A percentile compares a stretch with the other conserved stretches of the same genome.
Conservation (phyloP, 2,329 filamentous ascomycete genomes). For the Xylariomycetidae sp. region DNA sequence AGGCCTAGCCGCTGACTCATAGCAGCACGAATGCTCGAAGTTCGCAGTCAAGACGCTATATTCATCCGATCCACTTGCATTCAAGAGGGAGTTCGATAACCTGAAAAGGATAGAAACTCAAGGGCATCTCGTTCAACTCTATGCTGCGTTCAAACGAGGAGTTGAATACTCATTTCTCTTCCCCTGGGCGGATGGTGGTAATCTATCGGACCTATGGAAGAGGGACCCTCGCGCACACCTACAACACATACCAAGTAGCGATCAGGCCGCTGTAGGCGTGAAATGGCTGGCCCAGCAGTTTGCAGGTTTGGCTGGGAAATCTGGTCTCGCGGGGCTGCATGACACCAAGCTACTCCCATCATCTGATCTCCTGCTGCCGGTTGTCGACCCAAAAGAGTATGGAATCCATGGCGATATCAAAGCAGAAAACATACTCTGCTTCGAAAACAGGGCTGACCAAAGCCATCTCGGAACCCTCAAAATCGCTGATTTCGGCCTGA, state of each 20-base stretch:
- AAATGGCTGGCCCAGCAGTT: too few relatives aligned
- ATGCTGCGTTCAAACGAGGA: constrained; percentile 3
- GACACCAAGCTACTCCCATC: too few relatives aligned
- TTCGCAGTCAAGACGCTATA: constrained; percentile 9
- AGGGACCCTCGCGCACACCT: constrained; percentile 4
- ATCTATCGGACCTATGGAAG: constrained; percentile 4
- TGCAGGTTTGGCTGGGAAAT: too few relatives aligned
- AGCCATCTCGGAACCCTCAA: constrained; percentile 5
- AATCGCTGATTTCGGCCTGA: constrained; percentile 10
- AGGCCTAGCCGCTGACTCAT: not conserved
- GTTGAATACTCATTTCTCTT: constrained; percentile 8
- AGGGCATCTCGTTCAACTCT: constrained; percentile 4
- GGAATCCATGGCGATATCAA: constrained; percentile 11
- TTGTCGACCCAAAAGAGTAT: constrained; percentile 2
- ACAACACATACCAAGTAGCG: too few relatives aligned
- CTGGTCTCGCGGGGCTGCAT: too few relatives aligned
- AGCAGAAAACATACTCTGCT: constrained; percentile 9
- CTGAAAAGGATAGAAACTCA: constrained; percentile 5
- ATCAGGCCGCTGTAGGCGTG: too few relatives aligned
- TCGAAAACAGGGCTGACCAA: constrained; percentile 1
- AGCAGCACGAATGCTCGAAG: constrained; percentile 3
- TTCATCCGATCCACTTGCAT: constrained; percentile 1
- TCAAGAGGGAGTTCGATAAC: constrained; percentile 6
- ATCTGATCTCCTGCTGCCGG: too few relatives aligned
- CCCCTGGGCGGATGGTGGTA: constrained; percentile 10